A percentile compares a stretch with the other conserved stretches of the same genome.
Evolutionary conservation across 2,329 filamentous ascomycete species (phyloP).

Genomic region (Trichoderma sp.): DNA sequence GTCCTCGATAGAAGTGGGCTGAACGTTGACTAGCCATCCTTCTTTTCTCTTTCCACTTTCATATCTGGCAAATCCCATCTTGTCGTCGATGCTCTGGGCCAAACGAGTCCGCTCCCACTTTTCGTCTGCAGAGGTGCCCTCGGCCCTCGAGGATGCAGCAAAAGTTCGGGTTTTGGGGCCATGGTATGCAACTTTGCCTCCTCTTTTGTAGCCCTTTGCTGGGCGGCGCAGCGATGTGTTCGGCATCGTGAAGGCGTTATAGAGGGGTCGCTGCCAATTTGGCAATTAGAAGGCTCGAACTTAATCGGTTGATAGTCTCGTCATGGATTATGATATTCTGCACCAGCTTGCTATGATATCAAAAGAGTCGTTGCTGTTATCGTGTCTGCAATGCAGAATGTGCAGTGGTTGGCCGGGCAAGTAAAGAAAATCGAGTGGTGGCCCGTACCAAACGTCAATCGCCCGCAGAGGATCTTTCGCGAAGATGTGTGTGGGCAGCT

Average conservation of each 20-base stretch:
- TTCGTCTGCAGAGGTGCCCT: slow-evolving; percentile 90
- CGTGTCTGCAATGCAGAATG: slow-evolving; percentile 2
- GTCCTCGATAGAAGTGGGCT: slow-evolving; percentile 86
- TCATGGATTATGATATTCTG: slow-evolving; percentile 31
- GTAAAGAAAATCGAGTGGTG: slow-evolving; percentile 11
- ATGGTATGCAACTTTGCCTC: slow-evolving; percentile 70
- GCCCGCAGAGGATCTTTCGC: slow-evolving; percentile 10
- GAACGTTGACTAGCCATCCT: slow-evolving; percentile 95
- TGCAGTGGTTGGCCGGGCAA: neutral
- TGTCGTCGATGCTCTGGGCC: slow-evolving; percentile 88
- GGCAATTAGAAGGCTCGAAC: slow-evolving; percentile 30
- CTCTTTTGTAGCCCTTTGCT: slow-evolving; percentile 70
- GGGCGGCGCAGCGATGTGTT: slow-evolving; percentile 64
- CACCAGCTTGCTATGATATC: neutral
- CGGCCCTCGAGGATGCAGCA: slow-evolving; percentile 74
- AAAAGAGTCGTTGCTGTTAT: neutral
- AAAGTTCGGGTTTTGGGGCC: slow-evolving; percentile 75
- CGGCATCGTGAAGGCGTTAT: slow-evolving; percentile 52
- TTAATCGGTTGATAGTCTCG: slow-evolving; percentile 27
- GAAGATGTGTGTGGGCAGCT: slow-evolving; percentile 20
- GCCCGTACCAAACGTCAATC: slow-evolving; percentile 3
- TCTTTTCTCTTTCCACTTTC: slow-evolving; percentile 81
- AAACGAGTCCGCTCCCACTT: slow-evolving; percentile 84
- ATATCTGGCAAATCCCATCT: slow-evolving; percentile 90
- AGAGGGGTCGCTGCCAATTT: slow-evolving; percentile 12